Evolutionary conservation across 1,284 basidiomycete species (phyloP).

Genomic region (Fistulinella cinereoalba): DNA sequence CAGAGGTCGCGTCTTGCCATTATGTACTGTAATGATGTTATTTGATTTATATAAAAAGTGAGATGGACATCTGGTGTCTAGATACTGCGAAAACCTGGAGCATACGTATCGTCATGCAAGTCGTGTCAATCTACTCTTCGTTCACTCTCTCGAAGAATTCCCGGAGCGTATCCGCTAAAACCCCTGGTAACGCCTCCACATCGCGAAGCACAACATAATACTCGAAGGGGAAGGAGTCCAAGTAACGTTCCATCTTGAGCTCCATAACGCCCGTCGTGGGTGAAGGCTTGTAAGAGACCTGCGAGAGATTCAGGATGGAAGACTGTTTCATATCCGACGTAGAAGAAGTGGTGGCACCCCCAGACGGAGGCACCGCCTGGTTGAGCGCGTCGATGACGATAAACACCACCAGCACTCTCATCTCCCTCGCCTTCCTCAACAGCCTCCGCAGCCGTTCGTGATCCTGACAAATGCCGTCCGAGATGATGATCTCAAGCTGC

Average conservation of each 20-base stretch:
- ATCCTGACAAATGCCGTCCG: constrained; percentile 97
- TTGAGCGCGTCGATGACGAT: constrained; percentile 91
- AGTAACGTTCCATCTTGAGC: constrained; percentile 84
- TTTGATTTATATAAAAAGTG: too few relatives aligned
- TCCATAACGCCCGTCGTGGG: constrained; percentile 82
- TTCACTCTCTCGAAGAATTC: constrained; percentile 87
- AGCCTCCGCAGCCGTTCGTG: constrained; percentile 82
- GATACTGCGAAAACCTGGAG: too few relatives aligned
- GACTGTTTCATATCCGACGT: constrained; percentile 39
- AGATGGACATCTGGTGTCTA: too few relatives aligned
- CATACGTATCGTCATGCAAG: too few relatives aligned
- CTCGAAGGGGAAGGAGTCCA: constrained; percentile 98
- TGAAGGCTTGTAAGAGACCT: constrained; percentile 74
- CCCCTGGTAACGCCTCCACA: constrained; percentile 90
- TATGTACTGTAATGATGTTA: too few relatives aligned
- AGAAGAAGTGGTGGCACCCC: constrained; percentile 8
- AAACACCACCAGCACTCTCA: constrained; percentile 96
- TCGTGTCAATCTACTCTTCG: constrained; percentile 42
- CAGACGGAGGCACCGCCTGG: constrained; percentile 27
- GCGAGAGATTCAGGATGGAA: constrained; percentile 93
- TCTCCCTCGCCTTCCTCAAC: constrained; percentile 84
- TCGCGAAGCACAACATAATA: constrained; percentile 93
- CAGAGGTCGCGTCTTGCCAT: too few relatives aligned
- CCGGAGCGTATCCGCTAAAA: constrained; percentile 86
- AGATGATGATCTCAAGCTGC: constrained; percentile 99